These are phyloP conservation scores for Alternaria gansuensis DNA, from an alignment of 2,329 filamentous ascomycete genomes.

Conservation along the genomic window DNA sequence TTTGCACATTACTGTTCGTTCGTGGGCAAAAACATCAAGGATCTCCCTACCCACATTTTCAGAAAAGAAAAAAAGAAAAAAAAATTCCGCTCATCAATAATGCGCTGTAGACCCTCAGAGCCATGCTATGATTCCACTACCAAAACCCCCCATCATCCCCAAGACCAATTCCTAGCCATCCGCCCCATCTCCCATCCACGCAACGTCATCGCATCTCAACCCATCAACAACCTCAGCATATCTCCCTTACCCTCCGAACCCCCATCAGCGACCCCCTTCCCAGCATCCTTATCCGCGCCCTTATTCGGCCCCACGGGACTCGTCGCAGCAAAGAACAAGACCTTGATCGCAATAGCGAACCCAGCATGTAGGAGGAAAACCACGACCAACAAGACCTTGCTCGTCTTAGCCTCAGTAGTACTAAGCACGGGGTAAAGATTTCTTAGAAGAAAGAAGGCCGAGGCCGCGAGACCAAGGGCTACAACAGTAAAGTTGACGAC, in stretches of 20 bases:
- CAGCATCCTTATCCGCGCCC: slow-evolving; percentile 31
- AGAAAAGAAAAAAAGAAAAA: too few species aligned
- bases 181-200: too few species aligned
- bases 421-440: slow-evolving; percentile 77
- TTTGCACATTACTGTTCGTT: not conserved
- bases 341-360: slow-evolving; percentile 93
- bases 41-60: not conserved
- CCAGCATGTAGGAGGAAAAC: slow-evolving; percentile 88
- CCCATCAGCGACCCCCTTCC: slow-evolving; percentile 10
- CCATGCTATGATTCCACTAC: not conserved
- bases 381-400: slow-evolving; percentile 83
- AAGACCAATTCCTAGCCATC: not conserved
- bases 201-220: not conserved
- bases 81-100: not conserved
- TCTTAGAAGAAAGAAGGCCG: slow-evolving; percentile 52
- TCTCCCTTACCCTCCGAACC: slow-evolving; percentile 14
- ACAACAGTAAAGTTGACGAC: slow-evolving; percentile 94
- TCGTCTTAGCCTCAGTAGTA: slow-evolving; percentile 90
- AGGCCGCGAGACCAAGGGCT: slow-evolving; percentile 64
- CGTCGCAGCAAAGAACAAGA: slow-evolving; percentile 85
- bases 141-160: not conserved
- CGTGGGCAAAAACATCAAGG: too few species aligned
- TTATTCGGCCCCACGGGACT: slow-evolving; percentile 48
- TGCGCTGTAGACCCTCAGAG: not conserved
- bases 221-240: slow-evolving; percentile 23